Evolutionary conservation across 345 rosid species (phyloP).

Genomic region (Ailanthus altissimus): DNA sequence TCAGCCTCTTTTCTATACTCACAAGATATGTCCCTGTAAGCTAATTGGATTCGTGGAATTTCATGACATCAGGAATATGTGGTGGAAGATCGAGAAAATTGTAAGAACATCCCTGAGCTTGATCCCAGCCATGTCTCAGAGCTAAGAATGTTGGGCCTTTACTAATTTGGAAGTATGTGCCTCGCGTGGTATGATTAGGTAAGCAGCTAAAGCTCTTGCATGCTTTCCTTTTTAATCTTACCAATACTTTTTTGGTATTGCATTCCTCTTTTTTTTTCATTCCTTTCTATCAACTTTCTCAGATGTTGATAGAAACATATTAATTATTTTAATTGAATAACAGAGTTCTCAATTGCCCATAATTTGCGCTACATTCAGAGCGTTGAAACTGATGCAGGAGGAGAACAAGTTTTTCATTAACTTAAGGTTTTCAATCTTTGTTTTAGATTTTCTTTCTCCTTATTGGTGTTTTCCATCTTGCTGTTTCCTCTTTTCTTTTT

Average conservation of each 20-base stretch:
- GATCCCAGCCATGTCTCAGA: constrained; percentile 86
- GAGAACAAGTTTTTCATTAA: neutral
- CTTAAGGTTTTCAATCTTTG: neutral
- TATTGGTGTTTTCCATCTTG: neutral
- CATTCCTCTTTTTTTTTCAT: too few relatives aligned
- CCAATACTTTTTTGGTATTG: neutral
- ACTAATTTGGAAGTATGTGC: constrained; percentile 35
- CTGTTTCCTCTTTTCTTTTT: neutral
- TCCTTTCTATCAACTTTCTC: neutral
- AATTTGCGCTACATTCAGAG: neutral
- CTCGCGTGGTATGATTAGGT: constrained; percentile 26
- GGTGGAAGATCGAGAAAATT: constrained; percentile 82
- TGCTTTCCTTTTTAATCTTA: neutral
- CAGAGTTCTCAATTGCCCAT: neutral
- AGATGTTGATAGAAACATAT: neutral
- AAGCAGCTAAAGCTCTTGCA: constrained; percentile 20
- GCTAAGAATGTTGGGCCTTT: constrained; percentile 88
- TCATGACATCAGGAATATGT: constrained; percentile 70
- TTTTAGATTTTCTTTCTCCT: neutral
- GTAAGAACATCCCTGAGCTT: constrained; percentile 77
- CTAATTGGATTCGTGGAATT: neutral
- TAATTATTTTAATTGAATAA: neutral
- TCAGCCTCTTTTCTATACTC: neutral
- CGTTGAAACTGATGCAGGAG: neutral
- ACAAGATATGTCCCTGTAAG: neutral